Evolutionary conservation across 2,329 filamentous ascomycete genomes (phyloP).

Genomic region (Drechmeria coniospora): DNA sequence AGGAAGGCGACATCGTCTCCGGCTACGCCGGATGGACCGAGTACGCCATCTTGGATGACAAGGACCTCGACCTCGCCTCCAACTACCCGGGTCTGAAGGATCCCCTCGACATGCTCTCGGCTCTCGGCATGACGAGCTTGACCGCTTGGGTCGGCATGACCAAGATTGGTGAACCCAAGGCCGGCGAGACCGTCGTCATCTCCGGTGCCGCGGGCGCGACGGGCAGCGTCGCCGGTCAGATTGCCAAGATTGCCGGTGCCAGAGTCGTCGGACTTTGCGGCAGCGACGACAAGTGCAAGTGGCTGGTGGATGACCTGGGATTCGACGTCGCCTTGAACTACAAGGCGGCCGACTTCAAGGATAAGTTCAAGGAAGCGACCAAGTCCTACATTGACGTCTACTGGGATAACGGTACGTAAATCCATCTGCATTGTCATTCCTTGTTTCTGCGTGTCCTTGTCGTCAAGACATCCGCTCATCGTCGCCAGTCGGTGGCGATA

Average conservation of each 20-base stretch:
- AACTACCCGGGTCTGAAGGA: constrained; percentile 23
- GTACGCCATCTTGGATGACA: constrained; percentile 41
- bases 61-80: constrained; percentile 27
- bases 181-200: constrained; percentile 62
- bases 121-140: constrained; percentile 50
- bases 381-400: constrained; percentile 49
- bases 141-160: constrained; percentile 65
- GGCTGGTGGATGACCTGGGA: constrained; percentile 47
- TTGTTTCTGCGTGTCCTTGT: neutral
- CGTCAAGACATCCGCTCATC: neutral
- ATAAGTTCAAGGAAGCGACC: constrained; percentile 45
- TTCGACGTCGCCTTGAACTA: constrained; percentile 57
- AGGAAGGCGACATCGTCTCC: constrained; percentile 42
- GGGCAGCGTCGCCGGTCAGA: constrained; percentile 61
- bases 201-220: constrained; percentile 67
- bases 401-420: constrained; percentile 45
- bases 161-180: constrained; percentile 50
- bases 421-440: neutral
- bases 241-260: constrained; percentile 55
- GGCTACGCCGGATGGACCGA: constrained; percentile 49
- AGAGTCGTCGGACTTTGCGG: constrained; percentile 51
- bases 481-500: constrained; percentile 46
- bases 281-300: constrained; percentile 49
- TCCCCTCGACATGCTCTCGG: constrained; percentile 45
- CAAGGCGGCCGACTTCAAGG: constrained; percentile 45